Evolutionary conservation across 345 rosid species (phyloP).

Genomic region (Rhodamnia rubescens): DNA sequence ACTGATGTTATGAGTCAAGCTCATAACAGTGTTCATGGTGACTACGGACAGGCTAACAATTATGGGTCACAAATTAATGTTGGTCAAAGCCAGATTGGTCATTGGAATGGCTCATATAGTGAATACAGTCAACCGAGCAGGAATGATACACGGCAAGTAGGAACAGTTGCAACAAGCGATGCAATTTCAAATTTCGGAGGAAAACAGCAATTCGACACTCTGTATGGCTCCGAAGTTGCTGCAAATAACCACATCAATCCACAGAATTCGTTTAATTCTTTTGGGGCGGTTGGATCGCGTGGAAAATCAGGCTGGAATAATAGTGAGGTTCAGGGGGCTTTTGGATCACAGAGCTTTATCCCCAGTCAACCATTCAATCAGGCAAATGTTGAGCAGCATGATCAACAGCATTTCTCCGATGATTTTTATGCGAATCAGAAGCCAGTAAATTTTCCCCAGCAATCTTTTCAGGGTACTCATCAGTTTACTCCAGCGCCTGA

Average conservation of each 20-base stretch:
- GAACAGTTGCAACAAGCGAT: constrained; percentile 19
- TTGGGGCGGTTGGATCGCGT: constrained; percentile 13
- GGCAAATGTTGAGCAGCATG: constrained; percentile 36
- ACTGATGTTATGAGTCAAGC: constrained; percentile 19
- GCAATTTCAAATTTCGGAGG: constrained; percentile 26
- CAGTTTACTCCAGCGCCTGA: constrained; percentile 44
- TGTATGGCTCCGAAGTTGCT: constrained; percentile 28
- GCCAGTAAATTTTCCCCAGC: constrained; percentile 22
- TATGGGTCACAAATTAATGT: constrained; percentile 25
- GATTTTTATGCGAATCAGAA: constrained; percentile 41
- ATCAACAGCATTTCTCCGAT: constrained; percentile 34
- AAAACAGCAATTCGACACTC: constrained; percentile 32
- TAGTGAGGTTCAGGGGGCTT: constrained; percentile 38
- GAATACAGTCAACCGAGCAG: constrained; percentile 27
- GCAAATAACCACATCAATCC: constrained; percentile 24
- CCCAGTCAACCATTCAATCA: constrained; percentile 37
- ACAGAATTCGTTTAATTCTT: constrained; percentile 22
- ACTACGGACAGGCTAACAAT: constrained; percentile 28
- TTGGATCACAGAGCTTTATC: constrained; percentile 31
- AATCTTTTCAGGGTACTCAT: constrained; percentile 45
- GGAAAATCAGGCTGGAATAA: constrained; percentile 24
- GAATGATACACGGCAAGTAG: constrained; percentile 38
- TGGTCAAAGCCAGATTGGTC: constrained; percentile 27
- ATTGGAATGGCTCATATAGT: constrained; percentile 41
- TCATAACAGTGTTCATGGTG: constrained; percentile 21